phyloP scores from a whole-genome alignment of 2,329 filamentous ascomycete species.

The Chaetomium globosum region DNA sequence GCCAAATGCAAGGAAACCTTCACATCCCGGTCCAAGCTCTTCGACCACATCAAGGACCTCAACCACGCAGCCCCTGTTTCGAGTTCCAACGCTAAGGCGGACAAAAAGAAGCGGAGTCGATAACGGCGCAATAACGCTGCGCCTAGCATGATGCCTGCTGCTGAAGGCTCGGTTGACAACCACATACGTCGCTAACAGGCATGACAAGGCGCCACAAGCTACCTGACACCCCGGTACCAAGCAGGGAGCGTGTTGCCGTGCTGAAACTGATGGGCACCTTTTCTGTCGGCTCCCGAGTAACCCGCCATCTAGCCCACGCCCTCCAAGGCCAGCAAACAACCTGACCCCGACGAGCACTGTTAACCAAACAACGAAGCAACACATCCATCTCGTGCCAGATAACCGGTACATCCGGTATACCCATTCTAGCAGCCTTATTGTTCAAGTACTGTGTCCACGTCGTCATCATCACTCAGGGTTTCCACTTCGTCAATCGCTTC shows the following conservation, averaged over 20 bases:
- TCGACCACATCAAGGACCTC: slow-evolving; percentile 67
- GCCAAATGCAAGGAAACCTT: slow-evolving; percentile 51
- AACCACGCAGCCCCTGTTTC: slow-evolving; percentile 62
- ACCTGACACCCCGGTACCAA: neutral
- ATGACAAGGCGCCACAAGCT: neutral
- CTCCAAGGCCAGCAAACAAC: neutral
- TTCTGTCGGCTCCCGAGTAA: neutral
- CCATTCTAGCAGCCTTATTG: neutral
- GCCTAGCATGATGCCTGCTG: neutral
- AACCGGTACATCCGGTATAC: neutral
- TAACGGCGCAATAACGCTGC: too few relatives aligned
- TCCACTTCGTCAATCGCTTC: slow-evolving; percentile 89
- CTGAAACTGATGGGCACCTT: neutral
- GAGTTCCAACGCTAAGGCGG: slow-evolving; percentile 38
- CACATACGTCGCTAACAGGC: neutral
- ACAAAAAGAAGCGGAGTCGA: slow-evolving; percentile 43
- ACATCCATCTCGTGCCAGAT: neutral
- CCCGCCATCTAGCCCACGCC: neutral
- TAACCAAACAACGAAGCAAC: slow-evolving; percentile 3
- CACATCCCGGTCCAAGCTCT: slow-evolving; percentile 69
- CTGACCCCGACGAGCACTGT: neutral
- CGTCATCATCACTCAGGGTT: slow-evolving; percentile 77
- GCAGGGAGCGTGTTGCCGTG: neutral
- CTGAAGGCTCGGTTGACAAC: neutral
- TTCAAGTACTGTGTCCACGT: slow-evolving; percentile 45